Conservation (phyloP, 2,329 filamentous ascomycete genomes). For the Hymenotorrendiella dingleyae region DNA sequence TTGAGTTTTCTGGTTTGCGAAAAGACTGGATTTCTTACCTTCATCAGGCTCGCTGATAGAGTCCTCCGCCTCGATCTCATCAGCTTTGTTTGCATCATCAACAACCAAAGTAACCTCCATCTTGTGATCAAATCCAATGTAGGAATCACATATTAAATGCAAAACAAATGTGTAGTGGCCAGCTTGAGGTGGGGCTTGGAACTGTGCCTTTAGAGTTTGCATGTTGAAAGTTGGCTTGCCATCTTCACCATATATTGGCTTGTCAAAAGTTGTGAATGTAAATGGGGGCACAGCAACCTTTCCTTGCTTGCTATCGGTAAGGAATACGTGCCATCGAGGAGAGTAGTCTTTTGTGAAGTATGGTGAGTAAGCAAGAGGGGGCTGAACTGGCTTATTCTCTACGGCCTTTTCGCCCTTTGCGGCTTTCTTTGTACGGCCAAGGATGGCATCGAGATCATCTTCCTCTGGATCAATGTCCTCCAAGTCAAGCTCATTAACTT, state of each 20-base stretch:
- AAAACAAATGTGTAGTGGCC: constrained; percentile 94
- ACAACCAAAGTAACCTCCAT: constrained; percentile 85
- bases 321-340: constrained; percentile 89
- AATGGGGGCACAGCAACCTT: constrained; percentile 97
- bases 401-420: constrained; percentile 58
- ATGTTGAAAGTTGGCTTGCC: constrained; percentile 89
- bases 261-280: constrained; percentile 88
- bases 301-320: constrained; percentile 88
- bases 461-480: constrained; percentile 90
- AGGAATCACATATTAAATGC: constrained; percentile 90
- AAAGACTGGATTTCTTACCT: constrained; percentile 53
- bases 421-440: constrained; percentile 65
- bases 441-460: constrained; percentile 80
- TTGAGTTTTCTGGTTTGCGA: constrained; percentile 4
- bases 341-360: constrained; percentile 86
- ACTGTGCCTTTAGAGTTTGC: constrained; percentile 95
- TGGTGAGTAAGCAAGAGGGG: constrained; percentile 83
- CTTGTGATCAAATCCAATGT: constrained; percentile 89
- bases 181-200: constrained; percentile 85
- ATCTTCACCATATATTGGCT: constrained; percentile 72
- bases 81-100: constrained; percentile 82
- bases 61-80: constrained; percentile 74
- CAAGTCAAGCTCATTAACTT: constrained; percentile 71
- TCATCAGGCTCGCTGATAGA: constrained; percentile 98
- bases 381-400: constrained; percentile 61